Conservation (phyloP, 2,329 filamentous ascomycete genomes). For the Phyllosticta citriasiana region DNA sequence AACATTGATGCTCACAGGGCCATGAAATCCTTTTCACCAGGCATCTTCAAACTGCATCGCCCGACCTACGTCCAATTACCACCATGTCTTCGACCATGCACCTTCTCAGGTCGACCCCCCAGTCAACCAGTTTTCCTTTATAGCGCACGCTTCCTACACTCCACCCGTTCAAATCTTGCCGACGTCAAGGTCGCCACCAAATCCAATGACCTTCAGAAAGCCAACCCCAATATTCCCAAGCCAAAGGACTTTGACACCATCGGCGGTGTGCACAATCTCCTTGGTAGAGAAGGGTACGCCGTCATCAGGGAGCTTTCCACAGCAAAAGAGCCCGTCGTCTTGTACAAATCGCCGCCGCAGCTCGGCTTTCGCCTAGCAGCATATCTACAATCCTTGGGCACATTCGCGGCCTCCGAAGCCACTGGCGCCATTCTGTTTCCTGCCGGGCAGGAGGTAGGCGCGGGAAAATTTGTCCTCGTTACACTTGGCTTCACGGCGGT, state of each 20-base stretch:
- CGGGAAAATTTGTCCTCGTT: neutral
- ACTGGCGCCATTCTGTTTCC: neutral
- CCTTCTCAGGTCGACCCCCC: neutral
- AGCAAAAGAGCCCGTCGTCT: neutral
- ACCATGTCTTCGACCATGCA: neutral
- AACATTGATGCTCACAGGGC: neutral
- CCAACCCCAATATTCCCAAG: neutral
- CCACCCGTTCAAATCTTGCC: neutral
- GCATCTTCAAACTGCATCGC: neutral
- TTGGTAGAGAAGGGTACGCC: neutral
- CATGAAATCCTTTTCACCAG: neutral
- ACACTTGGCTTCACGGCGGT: conserved; percentile 4
- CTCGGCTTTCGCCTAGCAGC: neutral
- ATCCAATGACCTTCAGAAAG: neutral
- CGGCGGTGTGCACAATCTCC: neutral
- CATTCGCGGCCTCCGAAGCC: neutral
- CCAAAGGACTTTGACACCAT: neutral
- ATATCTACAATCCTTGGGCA: neutral
- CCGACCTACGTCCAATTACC: neutral
- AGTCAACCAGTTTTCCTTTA: neutral
- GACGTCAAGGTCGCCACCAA: neutral
- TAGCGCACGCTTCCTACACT: neutral
- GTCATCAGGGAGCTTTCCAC: neutral
- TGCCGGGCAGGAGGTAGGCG: neutral
- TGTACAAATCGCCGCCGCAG: conserved; percentile 6